These are phyloP conservation scores for Lasiodiplodia sp. DNA, from an alignment of 2,329 filamentous ascomycete species.

Conservation along the genomic window DNA sequence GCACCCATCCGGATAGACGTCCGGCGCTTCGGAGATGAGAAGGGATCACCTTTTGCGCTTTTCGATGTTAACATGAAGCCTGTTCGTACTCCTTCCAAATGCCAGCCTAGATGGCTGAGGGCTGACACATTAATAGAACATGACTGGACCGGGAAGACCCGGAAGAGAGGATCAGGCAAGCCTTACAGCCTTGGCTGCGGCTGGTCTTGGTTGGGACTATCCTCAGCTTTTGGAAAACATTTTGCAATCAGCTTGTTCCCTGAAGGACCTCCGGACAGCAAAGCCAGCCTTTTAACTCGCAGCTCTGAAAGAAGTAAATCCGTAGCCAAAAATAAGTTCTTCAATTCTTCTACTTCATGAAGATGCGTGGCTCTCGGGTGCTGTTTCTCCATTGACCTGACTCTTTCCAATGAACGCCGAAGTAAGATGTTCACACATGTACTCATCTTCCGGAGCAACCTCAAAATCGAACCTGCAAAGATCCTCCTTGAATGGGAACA, in stretches of 20 bases:
- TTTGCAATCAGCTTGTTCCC: conserved; percentile 33
- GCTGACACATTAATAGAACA: conserved; percentile 45
- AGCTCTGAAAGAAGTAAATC: not conserved
- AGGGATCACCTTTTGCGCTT: conserved; percentile 51
- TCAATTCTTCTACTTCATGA: not conserved
- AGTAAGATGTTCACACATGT: conserved; percentile 5
- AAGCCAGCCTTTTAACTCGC: not conserved
- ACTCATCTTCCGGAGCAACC: conserved; percentile 52
- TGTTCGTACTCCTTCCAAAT: conserved; percentile 40
- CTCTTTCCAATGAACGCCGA: not conserved
- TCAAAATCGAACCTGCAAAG: conserved; percentile 64
- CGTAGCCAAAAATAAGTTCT: not conserved
- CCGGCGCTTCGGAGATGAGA: conserved; percentile 44
- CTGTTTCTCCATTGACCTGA: not conserved
- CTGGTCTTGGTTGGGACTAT: conserved; percentile 54
- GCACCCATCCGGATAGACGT: conserved; percentile 59
- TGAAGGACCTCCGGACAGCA: conserved; percentile 13
- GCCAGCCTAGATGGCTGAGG: not conserved
- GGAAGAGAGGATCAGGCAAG: conserved; percentile 59
- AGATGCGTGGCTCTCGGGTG: not conserved
- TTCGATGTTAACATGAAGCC: conserved; percentile 64
- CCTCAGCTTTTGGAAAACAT: conserved; percentile 48
- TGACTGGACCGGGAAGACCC: conserved; percentile 57
- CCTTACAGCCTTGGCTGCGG: conserved; percentile 54
- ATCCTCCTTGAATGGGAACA: conserved; percentile 63